Conservation (phyloP, 495 filamentous ascomycete genomes). For the Ascodesmis nigricans region DNA sequence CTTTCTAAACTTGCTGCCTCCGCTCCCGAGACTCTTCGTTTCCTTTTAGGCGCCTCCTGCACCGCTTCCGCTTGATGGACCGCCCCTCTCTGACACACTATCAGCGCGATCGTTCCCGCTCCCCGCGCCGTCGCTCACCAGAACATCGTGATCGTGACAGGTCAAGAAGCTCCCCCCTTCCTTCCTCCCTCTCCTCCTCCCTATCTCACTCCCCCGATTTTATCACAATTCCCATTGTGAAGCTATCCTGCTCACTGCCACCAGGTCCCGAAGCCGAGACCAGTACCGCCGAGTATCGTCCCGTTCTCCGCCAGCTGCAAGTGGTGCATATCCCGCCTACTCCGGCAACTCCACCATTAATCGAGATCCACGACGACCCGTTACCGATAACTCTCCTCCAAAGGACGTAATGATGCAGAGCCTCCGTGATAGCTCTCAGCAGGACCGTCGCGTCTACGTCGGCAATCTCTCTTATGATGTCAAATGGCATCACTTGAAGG, state of each 20-base stretch:
- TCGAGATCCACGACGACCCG: conserved; percentile 44
- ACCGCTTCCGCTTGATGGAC: conserved; percentile 25
- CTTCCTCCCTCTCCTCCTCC: conserved; percentile 30
- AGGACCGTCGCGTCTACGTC: conserved; percentile 97
- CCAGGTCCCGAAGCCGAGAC: conserved; percentile 76
- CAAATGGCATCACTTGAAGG: conserved; percentile 98
- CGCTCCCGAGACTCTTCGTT: conserved; percentile 4
- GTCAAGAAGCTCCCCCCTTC: too few species aligned
- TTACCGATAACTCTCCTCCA: conserved; percentile 62
- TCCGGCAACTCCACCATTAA: too few species aligned
- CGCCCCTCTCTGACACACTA: conserved; percentile 21
- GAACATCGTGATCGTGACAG: conserved; percentile 23
- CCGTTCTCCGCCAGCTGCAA: conserved; percentile 37
- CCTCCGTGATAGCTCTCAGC: conserved; percentile 81
- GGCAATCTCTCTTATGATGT: conserved; percentile 98
- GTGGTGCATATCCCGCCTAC: too few species aligned
- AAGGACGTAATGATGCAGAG: conserved; percentile 93
- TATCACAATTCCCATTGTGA: conserved; percentile 46
- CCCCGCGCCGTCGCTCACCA: conserved; percentile 59
- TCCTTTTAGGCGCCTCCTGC: conserved; percentile 23
- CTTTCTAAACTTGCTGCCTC: conserved; percentile 4
- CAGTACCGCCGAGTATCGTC: conserved; percentile 45
- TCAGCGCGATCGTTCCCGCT: conserved; percentile 90
- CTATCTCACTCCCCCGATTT: conserved; percentile 34
- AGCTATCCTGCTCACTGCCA: conserved; percentile 87